phyloP scores from a whole-genome alignment of 176 grass and related monocot genomes.

The Aegilops longissima region DNA sequence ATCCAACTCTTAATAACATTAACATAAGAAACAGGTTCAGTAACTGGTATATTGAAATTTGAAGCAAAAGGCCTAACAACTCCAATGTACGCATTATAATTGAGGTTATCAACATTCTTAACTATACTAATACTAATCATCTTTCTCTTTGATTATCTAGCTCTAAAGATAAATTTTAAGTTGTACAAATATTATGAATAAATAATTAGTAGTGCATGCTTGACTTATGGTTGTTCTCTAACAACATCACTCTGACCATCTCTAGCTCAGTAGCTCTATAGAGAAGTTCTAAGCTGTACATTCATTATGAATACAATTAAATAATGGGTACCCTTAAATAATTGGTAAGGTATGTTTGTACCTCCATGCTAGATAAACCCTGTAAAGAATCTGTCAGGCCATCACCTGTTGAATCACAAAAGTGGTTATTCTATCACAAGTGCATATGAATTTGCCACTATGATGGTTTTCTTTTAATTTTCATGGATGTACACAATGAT shows the following conservation, averaged over 20 bases:
- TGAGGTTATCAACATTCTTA: constrained; percentile 2
- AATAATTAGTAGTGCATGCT: constrained; percentile 1
- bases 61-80: not conserved
- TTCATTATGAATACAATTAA: constrained; percentile 8
- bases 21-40: not conserved
- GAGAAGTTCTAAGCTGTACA: not conserved
- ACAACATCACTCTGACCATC: not conserved
- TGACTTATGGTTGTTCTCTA: not conserved
- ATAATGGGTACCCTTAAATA: not conserved
- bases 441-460: not conserved
- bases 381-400: constrained; percentile 83
- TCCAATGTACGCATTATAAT: not conserved
- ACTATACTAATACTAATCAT: not conserved
- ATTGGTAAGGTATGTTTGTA: constrained; percentile 30
- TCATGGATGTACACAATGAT: not conserved
- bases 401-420: constrained; percentile 58
- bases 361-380: constrained; percentile 91
- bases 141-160: not conserved
- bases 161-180: not conserved
- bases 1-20: not conserved
- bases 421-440: constrained; percentile 9
- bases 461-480: not conserved
- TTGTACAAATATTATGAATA: not conserved
- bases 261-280: constrained; percentile 9
- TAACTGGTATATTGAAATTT: not conserved